phyloP scores from a whole-genome alignment of 1,139 yeast species.

The Suhomyces yuchorum region DNA sequence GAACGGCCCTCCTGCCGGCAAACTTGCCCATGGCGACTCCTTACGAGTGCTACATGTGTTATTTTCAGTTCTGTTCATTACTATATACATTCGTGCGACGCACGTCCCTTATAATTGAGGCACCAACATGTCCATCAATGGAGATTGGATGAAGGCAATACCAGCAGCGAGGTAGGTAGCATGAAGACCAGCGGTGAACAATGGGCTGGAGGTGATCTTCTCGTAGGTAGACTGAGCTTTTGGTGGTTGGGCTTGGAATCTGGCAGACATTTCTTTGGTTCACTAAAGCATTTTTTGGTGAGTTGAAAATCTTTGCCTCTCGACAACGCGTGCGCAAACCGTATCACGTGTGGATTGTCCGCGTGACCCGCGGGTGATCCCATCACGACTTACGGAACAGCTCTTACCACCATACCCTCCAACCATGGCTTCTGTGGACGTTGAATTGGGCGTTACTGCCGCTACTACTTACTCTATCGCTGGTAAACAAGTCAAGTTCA shows the following conservation, averaged over 20 bases:
- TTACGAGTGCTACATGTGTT: background rate
- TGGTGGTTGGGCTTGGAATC: constrained; percentile 19
- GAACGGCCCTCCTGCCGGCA: too few relatives aligned
- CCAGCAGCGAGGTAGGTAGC: constrained; percentile 69
- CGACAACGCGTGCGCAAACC: background rate
- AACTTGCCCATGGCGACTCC: too few relatives aligned
- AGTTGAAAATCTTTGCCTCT: background rate
- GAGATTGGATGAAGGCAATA: constrained; percentile 73
- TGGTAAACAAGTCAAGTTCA: constrained; percentile 77
- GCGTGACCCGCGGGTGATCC: background rate
- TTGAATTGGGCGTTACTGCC: constrained; percentile 33
- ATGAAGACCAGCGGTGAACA: constrained; percentile 63
- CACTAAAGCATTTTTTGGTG: background rate
- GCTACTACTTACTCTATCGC: constrained; percentile 58
- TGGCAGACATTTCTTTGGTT: constrained; percentile 20
- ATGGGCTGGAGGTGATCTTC: constrained; percentile 61
- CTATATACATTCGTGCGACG: constrained; percentile 4
- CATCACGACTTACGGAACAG: too few relatives aligned
- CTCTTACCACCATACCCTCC: too few relatives aligned
- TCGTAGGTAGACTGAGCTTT: constrained; percentile 44
- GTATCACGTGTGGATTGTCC: background rate
- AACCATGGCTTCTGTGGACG: constrained; percentile 28
- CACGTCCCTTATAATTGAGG: constrained; percentile 57
- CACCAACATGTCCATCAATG: constrained; percentile 78
- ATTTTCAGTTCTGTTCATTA: background rate